Conservation (phyloP, 208 protist species). For the Phytomonas francai region DNA sequence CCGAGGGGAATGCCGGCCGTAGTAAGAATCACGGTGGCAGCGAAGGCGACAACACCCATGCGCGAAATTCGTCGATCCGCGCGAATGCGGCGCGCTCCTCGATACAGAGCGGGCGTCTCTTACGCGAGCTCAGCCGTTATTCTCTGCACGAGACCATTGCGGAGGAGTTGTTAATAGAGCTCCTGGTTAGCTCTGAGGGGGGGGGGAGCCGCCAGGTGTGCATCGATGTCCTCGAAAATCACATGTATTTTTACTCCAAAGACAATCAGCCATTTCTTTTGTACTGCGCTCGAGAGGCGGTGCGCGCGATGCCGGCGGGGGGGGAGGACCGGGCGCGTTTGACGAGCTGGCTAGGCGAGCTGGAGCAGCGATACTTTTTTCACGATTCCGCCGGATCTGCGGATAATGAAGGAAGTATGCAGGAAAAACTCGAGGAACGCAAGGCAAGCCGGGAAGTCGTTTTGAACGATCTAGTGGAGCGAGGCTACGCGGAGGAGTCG, state of each 20-base stretch:
- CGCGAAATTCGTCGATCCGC: conserved; percentile 16
- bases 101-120: conserved; percentile 67
- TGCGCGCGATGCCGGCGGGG: conserved; percentile 6
- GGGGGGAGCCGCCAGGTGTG: conserved; percentile 33
- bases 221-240: conserved; percentile 58
- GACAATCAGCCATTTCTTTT: conserved; percentile 59
- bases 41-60: background rate
- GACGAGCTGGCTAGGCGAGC: conserved; percentile 31
- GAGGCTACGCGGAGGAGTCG: conserved; percentile 17
- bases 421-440: background rate
- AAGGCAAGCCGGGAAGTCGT: too few relatives aligned
- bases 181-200: conserved; percentile 25
- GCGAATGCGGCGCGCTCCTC: conserved; percentile 44
- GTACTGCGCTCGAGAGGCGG: conserved; percentile 26
- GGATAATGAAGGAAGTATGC: background rate
- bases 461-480: conserved; percentile 10
- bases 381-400: too few relatives aligned
- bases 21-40: conserved; percentile 4
- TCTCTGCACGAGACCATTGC: conserved; percentile 82
- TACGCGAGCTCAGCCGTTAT: conserved; percentile 71
- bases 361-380: conserved; percentile 25
- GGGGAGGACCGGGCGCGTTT: conserved; percentile 13
- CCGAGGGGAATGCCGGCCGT: background rate
- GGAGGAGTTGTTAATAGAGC: conserved; percentile 50
- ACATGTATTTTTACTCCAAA: conserved; percentile 84